Conservation (phyloP, 371 early-diverging fungal species). For the Scutellospora calospora region DNA sequence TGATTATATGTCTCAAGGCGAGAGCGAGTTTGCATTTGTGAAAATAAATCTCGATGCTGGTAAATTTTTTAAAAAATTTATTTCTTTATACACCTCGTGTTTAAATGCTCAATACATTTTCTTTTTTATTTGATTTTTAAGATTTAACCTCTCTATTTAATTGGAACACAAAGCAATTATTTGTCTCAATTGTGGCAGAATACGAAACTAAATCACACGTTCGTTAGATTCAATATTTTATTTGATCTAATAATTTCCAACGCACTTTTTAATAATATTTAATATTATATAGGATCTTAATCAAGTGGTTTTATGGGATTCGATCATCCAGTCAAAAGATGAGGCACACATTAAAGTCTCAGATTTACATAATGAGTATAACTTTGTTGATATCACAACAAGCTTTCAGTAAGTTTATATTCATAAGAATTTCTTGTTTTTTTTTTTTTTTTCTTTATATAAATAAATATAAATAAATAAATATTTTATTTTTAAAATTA, state of each 20-base stretch:
- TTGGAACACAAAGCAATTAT: conserved; percentile 98
- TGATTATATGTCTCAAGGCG: conserved; percentile 11
- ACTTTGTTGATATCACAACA: conserved; percentile 67
- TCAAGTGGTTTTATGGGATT: conserved; percentile 93
- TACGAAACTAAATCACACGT: conserved; percentile 74
- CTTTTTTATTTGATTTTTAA: conserved; percentile 47
- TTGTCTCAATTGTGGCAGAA: conserved; percentile 88
- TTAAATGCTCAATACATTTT: too few relatives aligned
- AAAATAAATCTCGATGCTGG: conserved; percentile 36
- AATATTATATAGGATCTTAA: conserved; percentile 58
- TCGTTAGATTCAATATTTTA: conserved; percentile 44
- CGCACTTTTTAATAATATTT: neutral
- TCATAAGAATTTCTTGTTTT: neutral
- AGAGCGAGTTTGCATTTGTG: conserved; percentile 38
- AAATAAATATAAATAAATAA: neutral
- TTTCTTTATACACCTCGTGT: too few relatives aligned
- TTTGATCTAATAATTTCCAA: neutral
- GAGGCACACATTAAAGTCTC: conserved; percentile 70
- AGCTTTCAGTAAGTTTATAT: conserved; percentile 31
- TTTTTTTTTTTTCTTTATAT: neutral
- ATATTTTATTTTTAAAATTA: conserved; percentile 15
- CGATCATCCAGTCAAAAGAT: conserved; percentile 78
- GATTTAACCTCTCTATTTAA: conserved; percentile 89
- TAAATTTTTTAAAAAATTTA: neutral
- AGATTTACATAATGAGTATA: conserved; percentile 71